Evolutionary conservation across 768 basidiomycete species (phyloP).

Genomic region (Neoboletus magnificus): DNA sequence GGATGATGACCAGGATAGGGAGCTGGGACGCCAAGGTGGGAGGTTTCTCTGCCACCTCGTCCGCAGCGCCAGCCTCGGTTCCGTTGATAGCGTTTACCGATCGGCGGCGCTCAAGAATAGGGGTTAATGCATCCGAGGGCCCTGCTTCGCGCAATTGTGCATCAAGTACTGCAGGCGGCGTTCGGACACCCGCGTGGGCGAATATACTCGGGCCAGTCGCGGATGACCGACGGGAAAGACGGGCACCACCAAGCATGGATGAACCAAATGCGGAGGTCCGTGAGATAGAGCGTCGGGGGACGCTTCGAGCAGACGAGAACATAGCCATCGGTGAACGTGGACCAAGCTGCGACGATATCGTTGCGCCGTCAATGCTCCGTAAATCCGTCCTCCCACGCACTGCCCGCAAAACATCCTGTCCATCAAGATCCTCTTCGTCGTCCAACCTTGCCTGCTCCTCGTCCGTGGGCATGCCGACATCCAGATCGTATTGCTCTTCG

Average conservation of each 20-base stretch:
- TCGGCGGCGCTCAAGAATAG: conserved; percentile 50
- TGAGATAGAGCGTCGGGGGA: conserved; percentile 34
- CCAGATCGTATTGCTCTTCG: conserved; percentile 68
- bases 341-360: conserved; percentile 21
- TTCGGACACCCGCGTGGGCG: conserved; percentile 75
- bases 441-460: conserved; percentile 34
- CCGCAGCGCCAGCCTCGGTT: conserved; percentile 30
- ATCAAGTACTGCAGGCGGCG: conserved; percentile 72
- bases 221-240: conserved; percentile 49
- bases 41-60: conserved; percentile 49
- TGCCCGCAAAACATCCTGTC: conserved; percentile 27
- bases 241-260: conserved; percentile 32
- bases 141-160: conserved; percentile 56
- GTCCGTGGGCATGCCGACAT: conserved; percentile 24
- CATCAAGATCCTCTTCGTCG: conserved; percentile 42
- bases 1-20: conserved; percentile 81
- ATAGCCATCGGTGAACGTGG: conserved; percentile 24
- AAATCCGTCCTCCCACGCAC: conserved; percentile 17
- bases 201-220: conserved; percentile 72
- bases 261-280: conserved; percentile 30
- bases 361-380: conserved; percentile 15
- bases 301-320: conserved; percentile 25
- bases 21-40: conserved; percentile 70
- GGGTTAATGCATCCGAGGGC: conserved; percentile 39
- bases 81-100: conserved; percentile 23